Base-by-base conservation (phyloP, 441 rosid genomes). In the Euphorbia schlechtendalii region DNA sequence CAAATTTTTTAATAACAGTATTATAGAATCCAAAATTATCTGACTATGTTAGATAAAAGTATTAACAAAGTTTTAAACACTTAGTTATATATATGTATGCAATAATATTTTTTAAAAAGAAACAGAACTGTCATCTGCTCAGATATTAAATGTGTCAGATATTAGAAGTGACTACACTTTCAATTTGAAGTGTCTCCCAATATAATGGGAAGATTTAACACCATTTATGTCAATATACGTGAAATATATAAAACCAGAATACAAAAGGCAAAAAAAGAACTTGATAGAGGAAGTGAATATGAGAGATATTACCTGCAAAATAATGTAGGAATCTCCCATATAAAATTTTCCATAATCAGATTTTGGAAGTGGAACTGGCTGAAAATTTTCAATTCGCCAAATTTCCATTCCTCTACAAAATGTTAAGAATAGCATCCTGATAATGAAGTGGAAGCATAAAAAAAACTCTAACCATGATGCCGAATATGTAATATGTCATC, bases 381-480 rank as follows among this genome's bases (percentile, higher is more conserved):
- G 92, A 66, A 92, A 92, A 79, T 92, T 83, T 86, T 95, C 99
- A 40, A 92, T 88, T 71, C 96, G 86, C 99, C 99, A 95, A 66
- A 90, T 95, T 65, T 95, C 99, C 77, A 85, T 83, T 61, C 99
- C 99, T 64, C 99, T 95, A 71, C n/a, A 58, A 54, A 74, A 66
- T 43, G 88, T 89, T 76, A 82, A 82, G 96, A 66, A 72, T 17
- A 75, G 83, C 84, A 78, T 48, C 40, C 62, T 60, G 66, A 38
- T 22, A 74, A 24, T 48, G 69, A 78, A 63, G 56, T n/a, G 56
- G 66, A 63, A 71, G 38, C 61, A 64, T 65, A n/a, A 40, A 58
- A 68, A 55, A 22, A 59, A 54, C 40, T 34, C 32, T 62, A 38
- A 0, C 20, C 17, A 7, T 46, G 17, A 46, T 46, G 7, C 3